Base-by-base conservation (phyloP, 202 grass and related monocot genomes). In the Schoenoplectus triqueter region DNA sequence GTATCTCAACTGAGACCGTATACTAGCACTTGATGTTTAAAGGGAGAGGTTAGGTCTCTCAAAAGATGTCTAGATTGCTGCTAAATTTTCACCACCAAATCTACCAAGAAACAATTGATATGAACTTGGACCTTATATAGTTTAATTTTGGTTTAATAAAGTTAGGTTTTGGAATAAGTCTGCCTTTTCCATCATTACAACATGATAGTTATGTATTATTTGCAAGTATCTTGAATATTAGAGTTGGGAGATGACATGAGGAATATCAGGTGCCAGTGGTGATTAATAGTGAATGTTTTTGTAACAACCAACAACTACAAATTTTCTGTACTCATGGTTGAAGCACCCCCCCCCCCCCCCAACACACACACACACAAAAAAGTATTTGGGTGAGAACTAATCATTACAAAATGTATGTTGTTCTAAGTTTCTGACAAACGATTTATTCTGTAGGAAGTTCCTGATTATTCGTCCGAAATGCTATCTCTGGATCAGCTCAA, bases 381-480 rank as follows among this genome's bases (percentile, higher is more conserved):
- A 49, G 7, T 11, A 21, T 73, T 22, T 22, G 8, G 2, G 18
- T 4, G 1, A 74, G 8, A 17, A 74, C 50, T 31, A 15, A 60
- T 41, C 6, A 15, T 42, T 41, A 31, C 31, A n/a, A 59, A 40
- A 13, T 41, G 21, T 78, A 8, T 52, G 42, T 40, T 78, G 31
- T 42, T 59, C 51, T 9, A 15, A 78, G 31, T n/a, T 60, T 59
- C 52, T 17, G 6, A 78, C 31, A 42, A 57, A 69, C 42, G 31
- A 66, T 39, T 81, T 62, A 41, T 64, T 65, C 50, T 55, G 69
- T 86, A 98, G 95, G 87, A 89, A 73, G 92, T 98, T 86, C 88
- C 86, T 80, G 90, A 97, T 74, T 97, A 97, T 82, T 88, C 87
- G 83, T 90, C 89, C 84, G 78, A 86, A 67, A 86, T 98, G 21